phyloP scores from a whole-genome alignment of 2,329 filamentous ascomycete species.

The Alternaria sp. region DNA sequence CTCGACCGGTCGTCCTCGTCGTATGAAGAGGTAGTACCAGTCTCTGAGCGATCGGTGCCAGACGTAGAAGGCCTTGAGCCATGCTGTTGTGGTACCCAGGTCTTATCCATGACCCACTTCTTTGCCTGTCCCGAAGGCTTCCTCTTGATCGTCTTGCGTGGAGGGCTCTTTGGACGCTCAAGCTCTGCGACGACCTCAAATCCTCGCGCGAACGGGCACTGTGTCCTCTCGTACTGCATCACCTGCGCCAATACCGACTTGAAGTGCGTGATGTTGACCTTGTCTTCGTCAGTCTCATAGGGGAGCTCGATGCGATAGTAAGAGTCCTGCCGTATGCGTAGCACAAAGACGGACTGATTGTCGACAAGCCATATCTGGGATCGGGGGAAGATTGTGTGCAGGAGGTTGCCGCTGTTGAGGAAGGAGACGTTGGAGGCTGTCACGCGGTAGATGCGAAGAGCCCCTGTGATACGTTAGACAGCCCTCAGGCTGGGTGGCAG shows the following conservation, averaged over 20 bases:
- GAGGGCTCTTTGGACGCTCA: conserved; percentile 69
- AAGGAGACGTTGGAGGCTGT: conserved; percentile 83
- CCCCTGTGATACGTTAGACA: conserved; percentile 58
- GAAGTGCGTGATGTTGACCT: conserved; percentile 69
- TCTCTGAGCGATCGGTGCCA: conserved; percentile 40
- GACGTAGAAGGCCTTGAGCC: conserved; percentile 42
- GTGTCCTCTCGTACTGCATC: conserved; percentile 85
- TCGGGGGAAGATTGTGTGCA: conserved; percentile 86
- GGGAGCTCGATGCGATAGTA: conserved; percentile 94
- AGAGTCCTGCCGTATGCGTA: conserved; percentile 81
- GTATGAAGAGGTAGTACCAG: conserved; percentile 40
- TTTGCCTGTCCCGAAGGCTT: conserved; percentile 63
- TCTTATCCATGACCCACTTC: conserved; percentile 58
- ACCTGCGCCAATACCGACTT: conserved; percentile 75
- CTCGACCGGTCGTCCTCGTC: conserved; percentile 49
- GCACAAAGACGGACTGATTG: conserved; percentile 82
- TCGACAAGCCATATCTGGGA: conserved; percentile 96
- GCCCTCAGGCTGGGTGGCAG: background rate
- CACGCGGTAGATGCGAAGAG: conserved; percentile 84
- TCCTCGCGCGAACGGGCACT: conserved; percentile 81
- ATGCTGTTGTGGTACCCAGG: conserved; percentile 58
- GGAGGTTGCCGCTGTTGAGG: conserved; percentile 80
- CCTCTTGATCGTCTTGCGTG: conserved; percentile 60
- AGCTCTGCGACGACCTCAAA: conserved; percentile 79
- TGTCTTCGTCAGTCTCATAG: conserved; percentile 68